Conservation (phyloP, 2,329 filamentous ascomycete species). For the Epichloe aotearoae region DNA sequence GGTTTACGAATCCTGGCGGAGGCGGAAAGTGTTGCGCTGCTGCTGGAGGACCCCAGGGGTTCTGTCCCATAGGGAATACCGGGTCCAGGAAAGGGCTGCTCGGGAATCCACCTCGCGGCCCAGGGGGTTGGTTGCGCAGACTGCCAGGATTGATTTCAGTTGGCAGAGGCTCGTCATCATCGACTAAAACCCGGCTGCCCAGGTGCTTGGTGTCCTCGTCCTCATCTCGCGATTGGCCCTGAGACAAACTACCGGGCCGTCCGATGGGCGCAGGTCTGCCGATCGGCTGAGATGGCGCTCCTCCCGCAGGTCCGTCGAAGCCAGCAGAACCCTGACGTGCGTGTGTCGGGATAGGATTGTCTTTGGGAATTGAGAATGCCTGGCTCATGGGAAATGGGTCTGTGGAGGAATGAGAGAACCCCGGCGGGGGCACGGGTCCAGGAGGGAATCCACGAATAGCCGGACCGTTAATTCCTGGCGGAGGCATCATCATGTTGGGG, state of each 20-base stretch:
- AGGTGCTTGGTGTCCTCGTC: conserved; percentile 68
- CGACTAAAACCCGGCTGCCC: conserved; percentile 79
- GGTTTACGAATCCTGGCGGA: conserved; percentile 33
- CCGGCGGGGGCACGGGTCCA: conserved; percentile 23
- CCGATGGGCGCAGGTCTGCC: conserved; percentile 78
- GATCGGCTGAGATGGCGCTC: conserved; percentile 55
- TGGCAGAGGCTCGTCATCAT: conserved; percentile 50
- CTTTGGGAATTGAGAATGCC: conserved; percentile 20
- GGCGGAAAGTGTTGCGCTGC: conserved; percentile 24
- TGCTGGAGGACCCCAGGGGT: conserved; percentile 27
- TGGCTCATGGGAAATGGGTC: conserved; percentile 20
- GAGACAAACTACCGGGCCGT: conserved; percentile 61
- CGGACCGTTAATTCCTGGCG: conserved; percentile 36
- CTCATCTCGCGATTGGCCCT: conserved; percentile 35
- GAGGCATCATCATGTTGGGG: conserved; percentile 33
- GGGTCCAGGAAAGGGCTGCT: conserved; percentile 29
- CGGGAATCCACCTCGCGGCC: conserved; percentile 28
- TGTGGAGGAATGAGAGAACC: conserved; percentile 18
- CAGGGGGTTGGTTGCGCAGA: conserved; percentile 40
- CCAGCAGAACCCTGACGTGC: conserved; percentile 63
- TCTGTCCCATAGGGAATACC: conserved; percentile 24
- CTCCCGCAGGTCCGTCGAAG: conserved; percentile 41
- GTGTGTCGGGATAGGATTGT: conserved; percentile 37
- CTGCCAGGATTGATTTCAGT: conserved; percentile 18
- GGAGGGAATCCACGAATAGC: conserved; percentile 30